These are phyloP conservation scores for Cladosporium sp. DNA, from an alignment of 2,329 filamentous ascomycete species.

Conservation along the genomic window DNA sequence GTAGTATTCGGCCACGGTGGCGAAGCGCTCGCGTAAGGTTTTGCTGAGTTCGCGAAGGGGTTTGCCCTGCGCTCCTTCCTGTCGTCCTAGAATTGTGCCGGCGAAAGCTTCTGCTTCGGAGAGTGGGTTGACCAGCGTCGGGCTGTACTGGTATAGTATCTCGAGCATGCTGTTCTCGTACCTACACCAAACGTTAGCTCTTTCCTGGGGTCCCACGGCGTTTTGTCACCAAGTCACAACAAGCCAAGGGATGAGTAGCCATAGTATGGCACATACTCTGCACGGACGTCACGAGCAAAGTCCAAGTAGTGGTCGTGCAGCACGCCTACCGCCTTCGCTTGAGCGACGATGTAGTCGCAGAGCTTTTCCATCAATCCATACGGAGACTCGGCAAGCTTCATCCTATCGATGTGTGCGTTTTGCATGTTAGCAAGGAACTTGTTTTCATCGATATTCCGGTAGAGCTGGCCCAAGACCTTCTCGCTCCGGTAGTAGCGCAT, in stretches of 20 bases:
- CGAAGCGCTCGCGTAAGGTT: constrained; percentile 38
- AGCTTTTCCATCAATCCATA: constrained; percentile 29
- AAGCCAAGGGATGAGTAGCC: neutral
- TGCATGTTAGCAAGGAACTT: constrained; percentile 56
- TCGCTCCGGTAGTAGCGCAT: constrained; percentile 62
- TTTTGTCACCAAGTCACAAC: neutral
- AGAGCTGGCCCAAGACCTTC: constrained; percentile 67
- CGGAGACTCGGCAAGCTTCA: constrained; percentile 3
- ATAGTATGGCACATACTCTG: constrained; percentile 40
- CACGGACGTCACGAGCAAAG: constrained; percentile 39
- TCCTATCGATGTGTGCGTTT: constrained; percentile 17
- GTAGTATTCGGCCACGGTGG: constrained; percentile 39
- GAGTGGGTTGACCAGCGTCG: constrained; percentile 39
- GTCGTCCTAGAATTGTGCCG: constrained; percentile 53
- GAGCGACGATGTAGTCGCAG: constrained; percentile 37
- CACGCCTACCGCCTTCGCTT: constrained; percentile 22
- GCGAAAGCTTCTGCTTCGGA: constrained; percentile 54
- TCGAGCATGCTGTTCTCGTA: constrained; percentile 52
- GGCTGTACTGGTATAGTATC: constrained; percentile 45
- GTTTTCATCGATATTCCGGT: constrained; percentile 67
- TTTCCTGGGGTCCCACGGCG: no score
- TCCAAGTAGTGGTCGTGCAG: constrained; percentile 36
- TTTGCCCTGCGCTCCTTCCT: constrained; percentile 30
- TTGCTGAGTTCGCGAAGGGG: constrained; percentile 33
- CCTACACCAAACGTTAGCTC: constrained; percentile 25